Evolutionary conservation across 768 basidiomycete species (phyloP), one percentile per base, ranked within the genome.

Genomic region (Mycena floridula): DNA sequence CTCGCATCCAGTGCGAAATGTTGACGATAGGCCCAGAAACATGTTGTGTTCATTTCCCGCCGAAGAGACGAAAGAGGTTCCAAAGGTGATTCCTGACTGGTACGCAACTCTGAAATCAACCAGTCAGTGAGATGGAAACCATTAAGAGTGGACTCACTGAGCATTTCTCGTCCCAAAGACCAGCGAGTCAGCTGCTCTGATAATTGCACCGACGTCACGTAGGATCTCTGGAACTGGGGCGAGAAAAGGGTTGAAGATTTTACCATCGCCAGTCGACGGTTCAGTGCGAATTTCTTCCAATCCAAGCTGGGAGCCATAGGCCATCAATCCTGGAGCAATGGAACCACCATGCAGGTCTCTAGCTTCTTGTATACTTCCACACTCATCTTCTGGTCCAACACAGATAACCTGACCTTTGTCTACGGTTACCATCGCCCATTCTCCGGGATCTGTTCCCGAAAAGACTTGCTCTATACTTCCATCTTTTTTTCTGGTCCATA

Each of bases 221-320:
- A 79, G 60, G 25, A 76, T 68, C 18, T 53, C 60, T 5, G 64
- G 69, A 23, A 67, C 57, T 54, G 79, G 59, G 11, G 42, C 48
- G 35, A 44, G 50, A 58, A 83, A 67, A 28, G 86, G 78, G 51
- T 86, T 80, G 30, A 71, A 74, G 8, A 75, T 73, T 36, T 66
- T 63, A 1, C 82, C 82, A 44, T 83, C 82, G 13, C 70, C 70
- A 5, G 84, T 92, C 11, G 81, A 79, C 20, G 75, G 65, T 58
- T 93, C 91, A 21, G 69, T 65, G 15, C 66, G 62, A 25, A 93
- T 92, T 58, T 91, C 90, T 57, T 79, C 79, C 26, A 89, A 55
- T 4, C 90, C 91, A 20, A 95, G 58, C 18, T 75, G 64, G 15
- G 86, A 78, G 3, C 91, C 91, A 52, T 73, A 73, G 0, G 76